Evolutionary conservation across 2,329 filamentous ascomycete genomes (phyloP), one percentile per base, ranked within the genome.

Genomic region (Emydomyces testavorans): DNA sequence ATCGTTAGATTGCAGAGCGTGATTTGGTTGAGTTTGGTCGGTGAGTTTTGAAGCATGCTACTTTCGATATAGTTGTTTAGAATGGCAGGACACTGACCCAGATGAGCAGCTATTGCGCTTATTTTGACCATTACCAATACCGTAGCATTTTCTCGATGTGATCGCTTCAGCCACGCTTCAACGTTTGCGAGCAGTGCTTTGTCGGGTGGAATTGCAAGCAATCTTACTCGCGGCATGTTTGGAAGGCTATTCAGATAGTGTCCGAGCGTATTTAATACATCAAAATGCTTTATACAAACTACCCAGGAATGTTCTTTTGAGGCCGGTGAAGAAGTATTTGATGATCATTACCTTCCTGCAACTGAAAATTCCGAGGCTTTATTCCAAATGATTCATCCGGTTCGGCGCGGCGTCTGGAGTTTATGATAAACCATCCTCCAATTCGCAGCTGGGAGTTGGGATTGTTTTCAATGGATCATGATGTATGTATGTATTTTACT

Each of bases 131-230:
- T 74, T 51, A 74, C 71, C 26, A 74, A 74, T 52, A 74, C 71
- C 1, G 59, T 73, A 32, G 71, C 71, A 4, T 74, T 74, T 57
- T 74, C 71, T 6, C 63, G 71, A 15, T 74, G 71, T 51, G 71
- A 74, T 53, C 68, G 68, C 45, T 74, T 74, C 56, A 71, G 71
- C 51, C 71, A 82, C 56, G 79, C 79, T 8, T 77, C 75, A 31
- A 76, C 67, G 42, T 73, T 75, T 52, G 76, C 77, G 5, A 76
- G 71, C 37, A 71, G 69, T 34, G 76, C 76, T 4, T 65, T 79
- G 46, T 68, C 71, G 6, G 75, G 75, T 37, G 70, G 73, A 2
- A 64, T 78, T 48, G 73, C 74, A 48, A 70, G 71, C 55, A 77
- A 71, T 56, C 55, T 78, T 53, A 75, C 75, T 6, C 69, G 73